These are phyloP conservation scores for Sonneratia alba DNA, from an alignment of 345 rosid genomes.

Conservation along the genomic window DNA sequence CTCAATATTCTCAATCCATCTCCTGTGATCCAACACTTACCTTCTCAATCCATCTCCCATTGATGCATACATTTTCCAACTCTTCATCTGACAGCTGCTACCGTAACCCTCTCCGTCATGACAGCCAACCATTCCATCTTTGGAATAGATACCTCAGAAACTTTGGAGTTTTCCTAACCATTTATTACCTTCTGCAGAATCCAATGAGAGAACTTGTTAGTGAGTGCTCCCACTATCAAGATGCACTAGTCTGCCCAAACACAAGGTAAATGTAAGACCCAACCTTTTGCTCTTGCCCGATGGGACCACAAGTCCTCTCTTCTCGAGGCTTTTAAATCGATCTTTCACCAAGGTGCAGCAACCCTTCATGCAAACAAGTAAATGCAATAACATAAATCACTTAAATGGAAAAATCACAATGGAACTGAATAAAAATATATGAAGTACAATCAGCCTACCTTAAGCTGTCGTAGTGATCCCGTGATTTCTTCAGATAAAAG, in stretches of 20 bases:
- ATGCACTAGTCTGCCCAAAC: background rate
- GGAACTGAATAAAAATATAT: background rate
- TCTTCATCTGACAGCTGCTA: no score
- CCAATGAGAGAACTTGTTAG: background rate
- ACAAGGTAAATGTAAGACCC: background rate
- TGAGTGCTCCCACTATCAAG: background rate
- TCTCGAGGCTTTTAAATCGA: constrained; percentile 81
- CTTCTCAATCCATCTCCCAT: no score
- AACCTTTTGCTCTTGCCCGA: constrained; percentile 50
- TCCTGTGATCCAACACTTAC: no score
- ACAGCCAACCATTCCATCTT: no score
- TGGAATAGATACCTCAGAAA: no score
- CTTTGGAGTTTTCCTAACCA: no score
- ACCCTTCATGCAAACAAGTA: constrained; percentile 32
- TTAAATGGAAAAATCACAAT: background rate
- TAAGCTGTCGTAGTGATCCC: constrained; percentile 63
- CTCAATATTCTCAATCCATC: no score
- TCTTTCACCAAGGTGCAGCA: constrained; percentile 82
- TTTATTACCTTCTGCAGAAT: background rate
- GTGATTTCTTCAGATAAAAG: constrained; percentile 85
- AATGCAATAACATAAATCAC: background rate
- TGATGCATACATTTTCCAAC: no score
- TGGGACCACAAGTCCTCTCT: constrained; percentile 79
- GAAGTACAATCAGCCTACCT: background rate
- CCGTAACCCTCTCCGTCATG: no score